Percentiles rank a stretch among this genome's conserved stretches.
phyloP scores from a whole-genome alignment of 1,139 yeast genomes.

The Scheffersomyces cryptocercus region DNA sequence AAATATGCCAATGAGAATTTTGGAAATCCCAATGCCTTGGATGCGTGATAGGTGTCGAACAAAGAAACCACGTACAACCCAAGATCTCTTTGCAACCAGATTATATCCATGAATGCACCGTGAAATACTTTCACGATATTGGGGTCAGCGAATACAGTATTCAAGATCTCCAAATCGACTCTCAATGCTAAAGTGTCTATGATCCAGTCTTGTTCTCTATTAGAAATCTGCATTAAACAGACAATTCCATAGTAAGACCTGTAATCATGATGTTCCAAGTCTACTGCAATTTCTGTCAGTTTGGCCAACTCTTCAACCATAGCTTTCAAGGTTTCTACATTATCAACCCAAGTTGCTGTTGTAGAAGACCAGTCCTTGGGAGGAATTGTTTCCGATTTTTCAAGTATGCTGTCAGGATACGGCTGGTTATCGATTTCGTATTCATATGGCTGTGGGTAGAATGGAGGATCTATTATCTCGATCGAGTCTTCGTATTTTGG shows the following conservation, averaged over 20 bases:
- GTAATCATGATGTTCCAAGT: slow-evolving; percentile 94
- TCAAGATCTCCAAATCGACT: slow-evolving; percentile 67
- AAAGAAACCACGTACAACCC: slow-evolving; percentile 88
- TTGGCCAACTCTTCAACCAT: slow-evolving; percentile 57
- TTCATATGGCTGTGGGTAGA: slow-evolving; percentile 80
- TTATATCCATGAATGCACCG: slow-evolving; percentile 96
- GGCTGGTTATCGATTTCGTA: slow-evolving; percentile 70
- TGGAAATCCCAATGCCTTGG: slow-evolving; percentile 74
- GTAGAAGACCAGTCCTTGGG: slow-evolving; percentile 67
- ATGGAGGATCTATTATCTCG: slow-evolving; percentile 50
- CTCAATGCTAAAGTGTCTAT: slow-evolving; percentile 76
- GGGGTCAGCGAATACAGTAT: slow-evolving; percentile 80
- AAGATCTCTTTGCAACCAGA: slow-evolving; percentile 95
- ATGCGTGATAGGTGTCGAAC: slow-evolving; percentile 92
- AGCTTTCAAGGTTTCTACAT: slow-evolving; percentile 45
- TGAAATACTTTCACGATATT: slow-evolving; percentile 82
- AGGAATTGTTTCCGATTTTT: slow-evolving; percentile 50
- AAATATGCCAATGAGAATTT: slow-evolving; percentile 83
- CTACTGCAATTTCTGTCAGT: slow-evolving; percentile 81
- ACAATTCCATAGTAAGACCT: slow-evolving; percentile 89
- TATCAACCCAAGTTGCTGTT: slow-evolving; percentile 72
- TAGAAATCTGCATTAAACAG: slow-evolving; percentile 90
- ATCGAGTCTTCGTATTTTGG: slow-evolving; percentile 33
- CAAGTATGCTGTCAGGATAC: slow-evolving; percentile 63
- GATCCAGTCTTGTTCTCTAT: slow-evolving; percentile 79